Evolutionary conservation across 495 filamentous ascomycete species (phyloP), one percentile per base, ranked within the genome.

Genomic region (Aspergillus kassunensis): DNA sequence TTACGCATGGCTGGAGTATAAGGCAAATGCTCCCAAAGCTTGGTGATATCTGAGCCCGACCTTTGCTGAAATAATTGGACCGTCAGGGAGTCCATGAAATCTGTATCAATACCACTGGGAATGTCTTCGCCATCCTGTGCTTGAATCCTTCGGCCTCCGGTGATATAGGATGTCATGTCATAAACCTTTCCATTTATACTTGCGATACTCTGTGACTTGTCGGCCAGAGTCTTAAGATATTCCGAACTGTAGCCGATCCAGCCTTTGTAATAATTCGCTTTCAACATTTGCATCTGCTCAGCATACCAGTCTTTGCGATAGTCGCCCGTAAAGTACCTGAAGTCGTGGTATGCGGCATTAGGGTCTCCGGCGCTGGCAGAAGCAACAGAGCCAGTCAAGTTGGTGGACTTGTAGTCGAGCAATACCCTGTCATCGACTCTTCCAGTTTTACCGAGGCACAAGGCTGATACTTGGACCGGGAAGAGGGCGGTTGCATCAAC

Each of bases 391-490:
- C 81, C 83, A 7, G 83, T 81, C 37, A 86, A 74, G 66, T 99
- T 99, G 53, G 82, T 84, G 12, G 76, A 76, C 55, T 80, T 81
- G 67, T 90, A 97, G 65, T 91, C 86, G 43, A 97, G 79, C 44
- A 84, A 83, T 13, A 99, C 88, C 42, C 79, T 78, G 19, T 79
- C 78, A 58, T 89, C 79, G 21, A 92, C 76, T 59, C 54, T 37
- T 19, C 88, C 89, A 45, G 80, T 67, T 24, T 77, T 78, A 30
- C 93, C 93, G 39, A 86, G 80, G 68, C 93, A 99, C 31, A 97
- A 75, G 30, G 92, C 89, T 4, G 88, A 95, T 13, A 97, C 93
- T 64, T 99, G 93, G 11, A 99, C 78, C 0, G 93, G 93, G 71
- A 99, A 99, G 12, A 99, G 76, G 36, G 78, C 75, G 15, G 90